Evolutionary conservation across 805 yeast genomes (phyloP), one percentile per base, ranked within the genome.

Genomic region (Trichomonascus vanleenenianus): DNA sequence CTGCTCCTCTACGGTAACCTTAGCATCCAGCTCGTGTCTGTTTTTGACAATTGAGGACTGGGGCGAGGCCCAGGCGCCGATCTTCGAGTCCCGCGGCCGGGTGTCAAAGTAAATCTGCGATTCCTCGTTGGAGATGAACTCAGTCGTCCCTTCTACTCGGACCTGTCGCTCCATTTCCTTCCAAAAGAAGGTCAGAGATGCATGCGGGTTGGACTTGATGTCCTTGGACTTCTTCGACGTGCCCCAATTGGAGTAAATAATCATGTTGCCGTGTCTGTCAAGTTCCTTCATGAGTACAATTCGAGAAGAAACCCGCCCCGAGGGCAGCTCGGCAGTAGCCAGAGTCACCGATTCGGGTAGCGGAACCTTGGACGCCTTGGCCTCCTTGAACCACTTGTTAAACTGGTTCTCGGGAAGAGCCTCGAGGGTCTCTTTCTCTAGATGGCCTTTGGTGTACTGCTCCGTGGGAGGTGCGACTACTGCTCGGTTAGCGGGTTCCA

Each of bases 11-110:
- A 68, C 60, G 9, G 63, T 59, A 43, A 78, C 78, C 12, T 72
- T 56, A 0, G 60, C 57, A 32, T 88, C 84, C 49, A 91, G 75
- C 54, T 77, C 84, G 12, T 75, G 75, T 51, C 96, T 72, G 37
- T 69, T 60, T 56, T 32, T 89, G 71, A 2, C 70, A 72, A 43
- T 40, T 44, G 75, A 71, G 30, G 89, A 78, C 70, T 93, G 98
- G 3, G 95, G 94, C 25, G 94, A 82, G 0, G 97, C 84, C 95
- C 96, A 89, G 0, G 98, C 98, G 27, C 98, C 97, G 50, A 93
- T 79, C 60, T 84, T 81, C 27, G 95, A 84, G 5, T 94, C 97
- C 48, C 95, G 73, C 33, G 98, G 98, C 60, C 98, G 75, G 0
- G 95, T 83, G 43, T 76, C 74, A 65, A 78, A 93, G 65, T 93